Conservation (phyloP, 139 green algal species). For the Edaphochlamys debaryana region DNA sequence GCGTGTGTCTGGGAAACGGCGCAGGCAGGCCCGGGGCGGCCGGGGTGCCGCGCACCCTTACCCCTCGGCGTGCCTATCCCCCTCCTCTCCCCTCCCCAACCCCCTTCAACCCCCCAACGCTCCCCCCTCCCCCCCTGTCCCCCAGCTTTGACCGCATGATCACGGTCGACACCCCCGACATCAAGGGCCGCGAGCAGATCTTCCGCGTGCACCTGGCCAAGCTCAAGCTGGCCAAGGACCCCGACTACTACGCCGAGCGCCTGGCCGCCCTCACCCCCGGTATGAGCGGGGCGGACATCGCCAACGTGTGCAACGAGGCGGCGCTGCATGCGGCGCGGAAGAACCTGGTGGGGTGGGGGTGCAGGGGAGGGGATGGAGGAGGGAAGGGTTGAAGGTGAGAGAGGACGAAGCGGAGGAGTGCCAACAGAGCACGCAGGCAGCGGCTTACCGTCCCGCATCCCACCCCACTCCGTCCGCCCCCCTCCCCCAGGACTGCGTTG, state of each 20-base stretch:
- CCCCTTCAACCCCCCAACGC: no score
- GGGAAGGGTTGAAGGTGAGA: no score
- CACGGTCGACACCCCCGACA: slow-evolving; percentile 95
- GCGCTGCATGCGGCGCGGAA: slow-evolving; percentile 93
- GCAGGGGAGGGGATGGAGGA: neutral
- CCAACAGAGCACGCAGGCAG: no score
- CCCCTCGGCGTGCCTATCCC: no score
- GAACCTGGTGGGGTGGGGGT: slow-evolving; percentile 49
- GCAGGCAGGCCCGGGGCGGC: no score
- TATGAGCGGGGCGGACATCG: slow-evolving; percentile 96
- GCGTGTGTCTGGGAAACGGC: no score
- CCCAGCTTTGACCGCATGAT: slow-evolving; percentile 96
- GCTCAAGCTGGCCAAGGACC: slow-evolving; percentile 82
- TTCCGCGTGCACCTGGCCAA: slow-evolving; percentile 92
- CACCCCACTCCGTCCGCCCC: no score
- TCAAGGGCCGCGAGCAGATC: slow-evolving; percentile 97
- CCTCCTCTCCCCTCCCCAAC: no score
- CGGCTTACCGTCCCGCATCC: no score
- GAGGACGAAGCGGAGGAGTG: no score
- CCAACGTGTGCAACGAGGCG: slow-evolving; percentile 98
- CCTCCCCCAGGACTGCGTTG: slow-evolving; percentile 64
- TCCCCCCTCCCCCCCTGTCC: no score
- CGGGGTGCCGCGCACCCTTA: no score
- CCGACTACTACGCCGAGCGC: slow-evolving; percentile 87
- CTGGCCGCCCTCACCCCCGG: slow-evolving; percentile 97